These are phyloP conservation scores for Amylocystis lapponica DNA, from an alignment of 768 basidiomycete genomes.

Conservation along the genomic window DNA sequence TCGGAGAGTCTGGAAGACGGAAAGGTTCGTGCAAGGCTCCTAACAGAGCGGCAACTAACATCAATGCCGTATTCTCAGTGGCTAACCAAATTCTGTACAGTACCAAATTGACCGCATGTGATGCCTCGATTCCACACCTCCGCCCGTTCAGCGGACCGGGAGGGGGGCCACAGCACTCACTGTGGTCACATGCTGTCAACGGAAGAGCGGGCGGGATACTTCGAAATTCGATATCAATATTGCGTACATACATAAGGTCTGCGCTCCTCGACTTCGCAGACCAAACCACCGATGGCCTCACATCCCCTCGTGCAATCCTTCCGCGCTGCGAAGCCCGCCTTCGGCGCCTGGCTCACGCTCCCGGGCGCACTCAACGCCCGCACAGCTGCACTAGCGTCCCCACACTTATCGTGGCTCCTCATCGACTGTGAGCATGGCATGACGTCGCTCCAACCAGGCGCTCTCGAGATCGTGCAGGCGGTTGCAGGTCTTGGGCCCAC, in stretches of 20 bases:
- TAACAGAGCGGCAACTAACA: too few relatives aligned
- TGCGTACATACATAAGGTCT: not conserved
- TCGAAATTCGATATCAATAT: too few relatives aligned
- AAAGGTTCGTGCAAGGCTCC: too few relatives aligned
- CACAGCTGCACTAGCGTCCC: constrained; percentile 45
- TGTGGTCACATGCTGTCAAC: too few relatives aligned
- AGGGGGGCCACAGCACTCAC: too few relatives aligned
- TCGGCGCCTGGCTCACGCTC: constrained; percentile 62
- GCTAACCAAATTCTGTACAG: too few relatives aligned
- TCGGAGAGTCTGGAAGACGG: too few relatives aligned
- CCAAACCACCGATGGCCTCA: constrained; percentile 35
- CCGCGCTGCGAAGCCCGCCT: constrained; percentile 51
- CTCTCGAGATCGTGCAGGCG: constrained; percentile 49
- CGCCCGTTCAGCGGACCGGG: too few relatives aligned
- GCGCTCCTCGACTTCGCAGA: not conserved
- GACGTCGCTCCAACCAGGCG: constrained; percentile 47
- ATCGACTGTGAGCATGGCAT: constrained; percentile 70
- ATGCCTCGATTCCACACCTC: too few relatives aligned
- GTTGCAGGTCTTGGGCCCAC: constrained; percentile 39
- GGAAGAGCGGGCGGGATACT: too few relatives aligned
- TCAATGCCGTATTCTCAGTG: too few relatives aligned
- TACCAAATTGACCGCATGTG: too few relatives aligned
- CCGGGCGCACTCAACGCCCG: constrained; percentile 56
- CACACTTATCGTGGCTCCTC: constrained; percentile 55
- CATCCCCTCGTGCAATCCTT: constrained; percentile 48